Conservation (phyloP, 208 protist genomes). For the Trypanosoma mega region DNA sequence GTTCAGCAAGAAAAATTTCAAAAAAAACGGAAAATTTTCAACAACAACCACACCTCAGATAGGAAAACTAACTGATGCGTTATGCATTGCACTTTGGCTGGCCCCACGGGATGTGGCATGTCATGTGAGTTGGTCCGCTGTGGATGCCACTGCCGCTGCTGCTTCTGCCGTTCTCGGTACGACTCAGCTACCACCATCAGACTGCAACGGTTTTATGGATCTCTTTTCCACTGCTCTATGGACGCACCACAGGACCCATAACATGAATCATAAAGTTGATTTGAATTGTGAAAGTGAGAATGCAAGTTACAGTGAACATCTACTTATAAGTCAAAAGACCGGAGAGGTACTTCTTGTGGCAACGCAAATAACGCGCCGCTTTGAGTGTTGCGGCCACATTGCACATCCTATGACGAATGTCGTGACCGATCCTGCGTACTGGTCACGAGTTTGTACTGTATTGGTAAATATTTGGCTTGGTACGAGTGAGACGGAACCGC, state of each 20-base stretch:
- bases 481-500: too few species aligned
- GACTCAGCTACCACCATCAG: background rate
- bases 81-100: constrained; percentile 1
- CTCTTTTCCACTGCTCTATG: too few species aligned
- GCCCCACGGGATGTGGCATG: background rate
- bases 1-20: too few species aligned
- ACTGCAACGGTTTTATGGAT: background rate
- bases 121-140: background rate
- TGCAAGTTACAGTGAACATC: too few species aligned
- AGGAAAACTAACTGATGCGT: too few species aligned
- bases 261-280: too few species aligned
- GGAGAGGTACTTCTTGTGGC: constrained; percentile 8
- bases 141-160: background rate
- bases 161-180: background rate
- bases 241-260: too few species aligned
- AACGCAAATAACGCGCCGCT: constrained; percentile 10
- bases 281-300: too few species aligned
- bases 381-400: constrained; percentile 19
- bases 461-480: too few species aligned
- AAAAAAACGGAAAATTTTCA: too few species aligned
- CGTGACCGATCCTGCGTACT: background rate
- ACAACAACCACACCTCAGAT: too few species aligned
- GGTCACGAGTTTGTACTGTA: constrained; percentile 3
- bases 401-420: constrained; percentile 14
- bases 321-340: constrained; percentile 13